Percentiles rank a stretch among this genome's conserved stretches.
These are phyloP conservation scores for Penicillium sp. DNA, from an alignment of 2,329 filamentous ascomycete species.

Conservation along the genomic window DNA sequence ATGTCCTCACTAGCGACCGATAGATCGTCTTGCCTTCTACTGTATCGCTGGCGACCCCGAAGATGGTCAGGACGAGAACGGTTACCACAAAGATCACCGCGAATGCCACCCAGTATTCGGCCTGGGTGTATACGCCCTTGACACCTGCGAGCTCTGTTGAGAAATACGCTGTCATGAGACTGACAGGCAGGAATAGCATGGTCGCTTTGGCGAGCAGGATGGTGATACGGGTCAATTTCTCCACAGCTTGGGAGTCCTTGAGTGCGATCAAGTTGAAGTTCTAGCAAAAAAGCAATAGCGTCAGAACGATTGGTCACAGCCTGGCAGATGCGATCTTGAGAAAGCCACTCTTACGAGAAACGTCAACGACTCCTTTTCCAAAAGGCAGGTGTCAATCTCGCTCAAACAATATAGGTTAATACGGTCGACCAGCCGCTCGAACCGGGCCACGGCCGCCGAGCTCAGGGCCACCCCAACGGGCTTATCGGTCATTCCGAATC, in stretches of 20 bases:
- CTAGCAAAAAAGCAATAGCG: slow-evolving; percentile 42
- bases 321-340: background rate
- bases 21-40: slow-evolving; percentile 60
- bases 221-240: slow-evolving; percentile 71
- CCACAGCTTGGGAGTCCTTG: slow-evolving; percentile 73
- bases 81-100: slow-evolving; percentile 64
- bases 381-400: slow-evolving; percentile 66
- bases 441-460: slow-evolving; percentile 59
- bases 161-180: slow-evolving; percentile 75
- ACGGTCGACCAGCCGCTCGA: slow-evolving; percentile 63
- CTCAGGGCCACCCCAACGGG: slow-evolving; percentile 48
- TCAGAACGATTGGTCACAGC: background rate
- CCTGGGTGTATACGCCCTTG: slow-evolving; percentile 60
- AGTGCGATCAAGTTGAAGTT: slow-evolving; percentile 79
- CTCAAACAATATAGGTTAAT: slow-evolving; percentile 65
- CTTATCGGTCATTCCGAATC: slow-evolving; percentile 25
- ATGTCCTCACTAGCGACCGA: slow-evolving; percentile 45
- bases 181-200: slow-evolving; percentile 75
- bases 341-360: slow-evolving; percentile 58
- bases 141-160: slow-evolving; percentile 65
- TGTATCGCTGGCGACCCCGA: slow-evolving; percentile 61
- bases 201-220: slow-evolving; percentile 74
- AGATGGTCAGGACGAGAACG: slow-evolving; percentile 60
- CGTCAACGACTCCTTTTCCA: slow-evolving; percentile 71
- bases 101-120: slow-evolving; percentile 71